These are phyloP conservation scores for Cadophora malorum DNA, from an alignment of 2,329 filamentous ascomycete genomes.

Conservation along the genomic window DNA sequence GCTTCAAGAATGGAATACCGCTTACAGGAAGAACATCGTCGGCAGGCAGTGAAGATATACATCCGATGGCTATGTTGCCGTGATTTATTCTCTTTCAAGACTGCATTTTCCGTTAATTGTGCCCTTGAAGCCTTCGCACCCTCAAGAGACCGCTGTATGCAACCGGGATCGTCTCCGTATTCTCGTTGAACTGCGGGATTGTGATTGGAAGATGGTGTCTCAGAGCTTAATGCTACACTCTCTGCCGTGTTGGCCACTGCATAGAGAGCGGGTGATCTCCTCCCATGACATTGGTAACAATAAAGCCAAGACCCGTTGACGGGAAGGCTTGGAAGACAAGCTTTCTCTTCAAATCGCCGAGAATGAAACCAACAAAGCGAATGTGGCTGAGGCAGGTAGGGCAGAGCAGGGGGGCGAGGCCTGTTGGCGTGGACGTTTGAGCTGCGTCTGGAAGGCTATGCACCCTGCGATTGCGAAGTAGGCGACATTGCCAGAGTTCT, in stretches of 20 bases:
- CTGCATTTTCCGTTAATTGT: too few species aligned
- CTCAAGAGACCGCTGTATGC: too few species aligned
- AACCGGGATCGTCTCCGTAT: too few species aligned
- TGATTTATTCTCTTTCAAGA: too few species aligned
- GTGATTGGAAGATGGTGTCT: too few species aligned
- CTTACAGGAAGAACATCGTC: too few species aligned
- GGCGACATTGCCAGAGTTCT: background rate
- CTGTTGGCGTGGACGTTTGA: constrained; percentile 11
- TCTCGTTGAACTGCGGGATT: too few species aligned
- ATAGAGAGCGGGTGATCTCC: background rate
- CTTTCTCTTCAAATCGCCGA: constrained; percentile 18
- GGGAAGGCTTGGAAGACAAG: constrained; percentile 21
- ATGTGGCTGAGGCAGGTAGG: constrained; percentile 27
- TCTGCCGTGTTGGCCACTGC: background rate
- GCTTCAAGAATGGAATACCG: too few species aligned
- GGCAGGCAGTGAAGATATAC: too few species aligned
- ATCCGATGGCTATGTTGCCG: too few species aligned
- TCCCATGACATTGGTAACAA: background rate
- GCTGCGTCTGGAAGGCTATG: constrained; percentile 19
- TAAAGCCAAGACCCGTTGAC: constrained; percentile 19
- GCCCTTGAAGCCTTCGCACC: too few species aligned
- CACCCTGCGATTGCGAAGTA: background rate
- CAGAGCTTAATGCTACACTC: background rate
- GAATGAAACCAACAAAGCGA: constrained; percentile 28
- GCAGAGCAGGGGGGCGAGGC: background rate